Base-by-base conservation (phyloP, 73 alveolate genomes). In the Halteria grandinella region DNA sequence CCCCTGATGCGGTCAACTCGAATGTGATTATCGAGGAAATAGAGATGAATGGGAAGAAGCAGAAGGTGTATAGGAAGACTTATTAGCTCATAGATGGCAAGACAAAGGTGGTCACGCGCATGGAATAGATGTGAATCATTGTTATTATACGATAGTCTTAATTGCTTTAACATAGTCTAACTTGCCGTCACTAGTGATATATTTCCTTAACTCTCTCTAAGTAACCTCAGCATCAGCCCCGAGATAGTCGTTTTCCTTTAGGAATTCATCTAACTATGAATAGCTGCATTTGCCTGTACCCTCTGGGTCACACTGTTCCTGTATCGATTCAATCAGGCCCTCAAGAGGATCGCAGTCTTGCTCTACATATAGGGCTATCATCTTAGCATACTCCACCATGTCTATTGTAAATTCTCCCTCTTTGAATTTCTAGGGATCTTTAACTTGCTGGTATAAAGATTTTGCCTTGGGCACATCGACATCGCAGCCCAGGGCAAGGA, bases 11-110 rank as follows among this genome's bases (percentile, higher is more conserved):
- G 31, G 63, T 73, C 28, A 37, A 50, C 20, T 51, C 86, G 3
- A 73, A 73, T 37, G 71, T 73, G 21, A 55, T 54, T 4, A 40
- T 73, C n/a, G 76, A 73, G 24, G 76, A 39, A 20, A 73, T 73
- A 14, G 86, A 73, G 39, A 73, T 73, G 86, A 73, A 73, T 55
- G 86, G 86, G 24, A 55, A 73, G 66, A 73, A 73, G 50, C 63
- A 73, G 52, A 73, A 55, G 45, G 75, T 73, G 10, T 8, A n/a
- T 15, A 73, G 73, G 71, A 73, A 73, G 37, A 73, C 76, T 34
- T 73, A 73, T 40, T 27, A 33, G 18, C 66, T 73, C 0, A 21
- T 73, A 14, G 86, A 73, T 57, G 76, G 76, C 34, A 54, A 66
- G 24, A 39, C 71, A 10, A 52, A 47, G 14, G 76, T 64, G 1